Evolutionary conservation across 805 yeast genomes (phyloP).

Genomic region (Schizosaccharomyces octosporus): DNA sequence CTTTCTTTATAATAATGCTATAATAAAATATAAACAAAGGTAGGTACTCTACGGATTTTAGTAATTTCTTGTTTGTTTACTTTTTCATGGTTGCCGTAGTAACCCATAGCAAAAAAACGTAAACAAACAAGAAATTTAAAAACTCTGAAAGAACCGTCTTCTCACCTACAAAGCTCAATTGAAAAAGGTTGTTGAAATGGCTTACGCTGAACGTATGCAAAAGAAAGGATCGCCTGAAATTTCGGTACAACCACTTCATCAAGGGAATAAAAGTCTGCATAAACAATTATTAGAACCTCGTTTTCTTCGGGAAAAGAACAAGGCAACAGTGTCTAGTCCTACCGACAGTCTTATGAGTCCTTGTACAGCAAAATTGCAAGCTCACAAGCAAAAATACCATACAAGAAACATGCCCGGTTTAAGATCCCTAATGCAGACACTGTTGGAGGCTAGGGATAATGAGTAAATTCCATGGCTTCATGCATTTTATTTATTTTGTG

Average conservation of each 20-base stretch:
- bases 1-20: no score
- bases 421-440: background rate
- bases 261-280: background rate
- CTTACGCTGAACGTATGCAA: background rate
- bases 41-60: no score
- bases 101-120: no score
- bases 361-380: conserved; percentile 29
- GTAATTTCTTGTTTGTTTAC: no score
- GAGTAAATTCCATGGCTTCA: no score
- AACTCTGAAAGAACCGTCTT: no score
- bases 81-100: no score
- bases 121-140: no score
- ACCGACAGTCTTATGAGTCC: conserved; percentile 36
- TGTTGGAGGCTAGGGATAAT: background rate
- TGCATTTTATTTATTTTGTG: no score
- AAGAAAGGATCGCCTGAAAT: background rate
- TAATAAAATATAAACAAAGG: no score
- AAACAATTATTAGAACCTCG: background rate
- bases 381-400: conserved; percentile 22
- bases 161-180: background rate
- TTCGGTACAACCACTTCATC: background rate
- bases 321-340: conserved; percentile 21
- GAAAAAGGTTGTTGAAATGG: background rate
- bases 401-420: conserved; percentile 6
- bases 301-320: background rate